Evolutionary conservation across 1,284 basidiomycete genomes (phyloP).

Genomic region (Megacollybia platyphylla): DNA sequence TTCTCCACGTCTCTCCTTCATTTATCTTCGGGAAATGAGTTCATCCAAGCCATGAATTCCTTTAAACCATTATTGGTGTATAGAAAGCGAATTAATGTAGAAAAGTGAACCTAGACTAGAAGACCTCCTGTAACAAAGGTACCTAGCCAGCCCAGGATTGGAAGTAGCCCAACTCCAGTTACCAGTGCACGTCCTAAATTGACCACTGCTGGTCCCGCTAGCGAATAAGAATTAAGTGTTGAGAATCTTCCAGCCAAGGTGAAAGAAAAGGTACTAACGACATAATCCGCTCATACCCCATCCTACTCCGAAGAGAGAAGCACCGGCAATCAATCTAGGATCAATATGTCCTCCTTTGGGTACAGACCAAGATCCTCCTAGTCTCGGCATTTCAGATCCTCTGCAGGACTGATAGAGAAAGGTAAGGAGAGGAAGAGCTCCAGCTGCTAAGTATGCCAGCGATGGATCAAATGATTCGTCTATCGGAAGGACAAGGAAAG

Average conservation of each 20-base stretch:
- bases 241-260: not conserved
- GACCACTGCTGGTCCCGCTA: slow-evolving; percentile 44
- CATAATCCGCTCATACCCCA: slow-evolving; percentile 60
- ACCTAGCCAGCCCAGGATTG: slow-evolving; percentile 25
- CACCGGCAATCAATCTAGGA: slow-evolving; percentile 34
- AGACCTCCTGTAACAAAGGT: slow-evolving; percentile 30
- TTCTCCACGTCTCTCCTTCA: slow-evolving; percentile 9
- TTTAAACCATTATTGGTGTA: no score
- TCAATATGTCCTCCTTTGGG: slow-evolving; percentile 30
- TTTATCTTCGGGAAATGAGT: no score
- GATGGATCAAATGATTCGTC: slow-evolving; percentile 39
- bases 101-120: slow-evolving; percentile 11
- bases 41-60: no score
- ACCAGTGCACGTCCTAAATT: slow-evolving; percentile 37
- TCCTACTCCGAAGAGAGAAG: slow-evolving; percentile 50
- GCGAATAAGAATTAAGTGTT: slow-evolving; percentile 3
- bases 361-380: slow-evolving; percentile 27
- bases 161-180: slow-evolving; percentile 16
- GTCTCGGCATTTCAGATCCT: slow-evolving; percentile 18
- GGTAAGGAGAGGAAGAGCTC: slow-evolving; percentile 30
- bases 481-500: slow-evolving; percentile 41
- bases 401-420: slow-evolving; percentile 26
- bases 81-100: no score
- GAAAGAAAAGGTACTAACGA: slow-evolving; percentile 25
- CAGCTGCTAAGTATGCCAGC: slow-evolving; percentile 32